Percentiles rank a stretch among this genome's conserved stretches.
These are phyloP conservation scores for Hypoxylon perforatum DNA, from an alignment of 495 filamentous ascomycete species.

Conservation along the genomic window DNA sequence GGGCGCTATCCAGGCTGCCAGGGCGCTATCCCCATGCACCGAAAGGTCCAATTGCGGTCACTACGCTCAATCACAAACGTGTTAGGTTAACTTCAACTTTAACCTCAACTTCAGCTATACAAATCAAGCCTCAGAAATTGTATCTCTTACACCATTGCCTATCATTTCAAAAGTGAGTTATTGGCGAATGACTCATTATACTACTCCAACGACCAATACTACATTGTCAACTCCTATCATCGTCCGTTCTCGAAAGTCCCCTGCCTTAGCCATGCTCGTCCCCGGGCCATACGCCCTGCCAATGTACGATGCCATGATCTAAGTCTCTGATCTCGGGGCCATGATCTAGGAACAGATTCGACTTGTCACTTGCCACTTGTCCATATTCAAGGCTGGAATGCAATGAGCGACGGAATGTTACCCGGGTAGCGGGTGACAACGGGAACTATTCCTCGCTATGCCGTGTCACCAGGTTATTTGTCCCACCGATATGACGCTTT, in stretches of 20 bases:
- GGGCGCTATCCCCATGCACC: neutral
- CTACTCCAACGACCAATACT: too few relatives aligned
- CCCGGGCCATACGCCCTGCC: too few relatives aligned
- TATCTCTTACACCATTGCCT: too few relatives aligned
- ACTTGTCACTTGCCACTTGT: conserved; percentile 5
- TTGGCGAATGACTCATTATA: too few relatives aligned
- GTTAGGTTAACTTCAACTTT: too few relatives aligned
- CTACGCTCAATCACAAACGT: too few relatives aligned
- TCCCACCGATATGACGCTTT: conserved; percentile 18
- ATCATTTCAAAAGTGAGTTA: too few relatives aligned
- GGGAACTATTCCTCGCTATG: conserved; percentile 9
- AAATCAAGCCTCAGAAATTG: too few relatives aligned
- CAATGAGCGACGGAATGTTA: conserved; percentile 16
- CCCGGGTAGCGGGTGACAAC: conserved; percentile 30
- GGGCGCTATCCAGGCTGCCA: too few relatives aligned
- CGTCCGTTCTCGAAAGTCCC: neutral
- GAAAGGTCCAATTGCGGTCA: too few relatives aligned
- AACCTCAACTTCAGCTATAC: too few relatives aligned
- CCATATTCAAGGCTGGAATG: conserved; percentile 8
- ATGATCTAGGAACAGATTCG: conserved; percentile 16
- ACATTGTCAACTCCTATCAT: neutral
- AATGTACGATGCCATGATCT: too few relatives aligned
- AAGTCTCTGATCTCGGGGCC: neutral
- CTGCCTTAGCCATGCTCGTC: neutral
- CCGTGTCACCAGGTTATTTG: conserved; percentile 26